Evolutionary conservation across 345 rosid species (phyloP).

Genomic region (Angophora floribunda): DNA sequence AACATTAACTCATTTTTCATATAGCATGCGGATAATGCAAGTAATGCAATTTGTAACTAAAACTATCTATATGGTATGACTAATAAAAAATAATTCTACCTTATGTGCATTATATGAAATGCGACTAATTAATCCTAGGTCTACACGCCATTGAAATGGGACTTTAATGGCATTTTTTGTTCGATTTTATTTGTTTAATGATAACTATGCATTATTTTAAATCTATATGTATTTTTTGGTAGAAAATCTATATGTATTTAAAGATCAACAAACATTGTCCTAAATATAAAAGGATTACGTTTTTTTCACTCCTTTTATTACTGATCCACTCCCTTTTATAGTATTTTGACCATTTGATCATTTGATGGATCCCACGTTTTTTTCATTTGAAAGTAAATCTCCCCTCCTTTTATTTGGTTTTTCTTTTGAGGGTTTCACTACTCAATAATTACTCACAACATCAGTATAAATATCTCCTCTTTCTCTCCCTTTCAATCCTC

Average conservation of each 20-base stretch:
- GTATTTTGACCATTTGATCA: not conserved
- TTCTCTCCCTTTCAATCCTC: no score
- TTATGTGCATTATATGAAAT: not conserved
- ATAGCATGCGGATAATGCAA: not conserved
- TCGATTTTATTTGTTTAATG: no score
- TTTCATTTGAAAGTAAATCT: not conserved
- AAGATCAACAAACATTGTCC: no score
- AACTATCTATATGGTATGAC: not conserved
- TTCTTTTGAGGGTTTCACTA: not conserved
- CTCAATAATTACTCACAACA: not conserved
- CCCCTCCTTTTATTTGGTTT: not conserved
- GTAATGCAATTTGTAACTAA: not conserved
- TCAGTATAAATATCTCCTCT: no score
- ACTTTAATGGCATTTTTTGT: not conserved
- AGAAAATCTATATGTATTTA: no score
- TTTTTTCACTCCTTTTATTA: not conserved
- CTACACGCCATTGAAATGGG: not conserved
- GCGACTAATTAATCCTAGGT: not conserved
- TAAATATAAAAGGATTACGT: not conserved
- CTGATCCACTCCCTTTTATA: not conserved
- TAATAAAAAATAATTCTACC: no score
- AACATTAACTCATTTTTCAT: not conserved
- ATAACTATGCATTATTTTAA: no score
- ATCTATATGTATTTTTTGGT: no score
- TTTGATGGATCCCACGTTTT: not conserved